Percentiles rank a stretch among this genome's conserved stretches.
Evolutionary conservation across 2,329 filamentous ascomycete genomes (phyloP).

Genomic region (Curvularia hawaiiensis): DNA sequence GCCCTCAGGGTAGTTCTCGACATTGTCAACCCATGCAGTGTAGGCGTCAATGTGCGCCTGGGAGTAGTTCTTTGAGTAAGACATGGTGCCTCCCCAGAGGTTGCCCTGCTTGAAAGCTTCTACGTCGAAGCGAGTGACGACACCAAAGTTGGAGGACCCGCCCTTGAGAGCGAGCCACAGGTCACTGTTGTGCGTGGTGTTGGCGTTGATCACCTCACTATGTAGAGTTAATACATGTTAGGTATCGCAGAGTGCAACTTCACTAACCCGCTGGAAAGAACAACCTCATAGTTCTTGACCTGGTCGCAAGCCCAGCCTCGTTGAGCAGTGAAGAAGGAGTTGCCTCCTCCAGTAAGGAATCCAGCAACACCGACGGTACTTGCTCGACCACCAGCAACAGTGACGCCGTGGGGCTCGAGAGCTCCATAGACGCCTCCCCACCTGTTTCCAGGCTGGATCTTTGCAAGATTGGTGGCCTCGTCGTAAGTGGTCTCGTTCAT

Average conservation of each 20-base stretch:
- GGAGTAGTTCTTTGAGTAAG: conserved; percentile 22
- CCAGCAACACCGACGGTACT: conserved; percentile 36
- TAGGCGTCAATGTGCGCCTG: conserved; percentile 28
- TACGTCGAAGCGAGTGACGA: conserved; percentile 27
- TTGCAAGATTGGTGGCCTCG: conserved; percentile 19
- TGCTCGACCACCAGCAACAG: conserved; percentile 32
- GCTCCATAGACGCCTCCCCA: conserved; percentile 45
- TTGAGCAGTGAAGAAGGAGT: conserved; percentile 30
- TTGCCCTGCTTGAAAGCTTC: conserved; percentile 30
- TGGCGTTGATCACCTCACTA: conserved; percentile 45
- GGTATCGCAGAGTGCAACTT: too few relatives aligned
- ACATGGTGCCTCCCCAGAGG: conserved; percentile 30
- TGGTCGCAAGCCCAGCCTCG: conserved; percentile 35
- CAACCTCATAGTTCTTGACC: conserved; percentile 42
- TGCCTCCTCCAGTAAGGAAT: conserved; percentile 37
- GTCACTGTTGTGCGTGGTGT: conserved; percentile 42
- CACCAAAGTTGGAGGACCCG: conserved; percentile 38
- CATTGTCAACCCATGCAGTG: conserved; percentile 29
- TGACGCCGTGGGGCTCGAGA: conserved; percentile 22
- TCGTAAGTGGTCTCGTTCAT: conserved; percentile 28
- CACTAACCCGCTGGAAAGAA: conserved; percentile 43
- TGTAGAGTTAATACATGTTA: conserved; percentile 34
- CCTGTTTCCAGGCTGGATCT: conserved; percentile 33
- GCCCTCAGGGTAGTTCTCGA: conserved; percentile 29
- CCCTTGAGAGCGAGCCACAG: conserved; percentile 47